Base-by-base conservation (phyloP, 176 grass and related monocot species). In the Cocos nucifera region DNA sequence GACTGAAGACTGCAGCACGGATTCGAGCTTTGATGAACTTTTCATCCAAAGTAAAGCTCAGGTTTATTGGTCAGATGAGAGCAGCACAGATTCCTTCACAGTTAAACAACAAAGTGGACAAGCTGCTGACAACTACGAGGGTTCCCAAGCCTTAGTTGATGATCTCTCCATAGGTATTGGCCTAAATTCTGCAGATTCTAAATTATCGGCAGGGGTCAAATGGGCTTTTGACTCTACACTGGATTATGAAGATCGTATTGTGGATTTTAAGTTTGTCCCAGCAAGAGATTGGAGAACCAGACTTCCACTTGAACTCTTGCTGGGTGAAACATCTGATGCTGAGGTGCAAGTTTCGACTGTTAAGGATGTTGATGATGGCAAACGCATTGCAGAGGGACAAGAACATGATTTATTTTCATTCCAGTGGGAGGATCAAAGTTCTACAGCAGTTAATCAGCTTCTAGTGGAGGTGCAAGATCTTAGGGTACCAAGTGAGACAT, bases 261-360 rank as follows among this genome's bases (percentile, higher is more conserved):
- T 72, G 22, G 78, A 76, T 56, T 70, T 62, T 23, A 22, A 64
- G 5, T 89, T 75, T 6, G 15, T 51, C 50, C 24, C 26, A 65
- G 21, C 51, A 2, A 76, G 19, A 20, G 50, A 79, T 58, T 63
- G 44, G 66, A 60, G 50, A 22, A 16, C 18, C 65, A 65, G 7
- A 57, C 55, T 32, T 57, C 72, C 86, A 63, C 82, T 89, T 22
- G 70, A 89, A 82, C 62, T 69, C 22, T 69, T 85, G 59, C 75
- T 89, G 63, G 71, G 54, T 0, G 66, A 81, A 78, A 75, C 75
- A 66, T 82, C 57, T 32, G 71, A 66, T 61, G 78, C 49, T 50
- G 73, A 78, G 74, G 63, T 6, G 0, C 78, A 78, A 62, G 62
- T 64, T 69, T 81, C 86, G 56, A 32, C 51, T 17, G 15, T 4